Conservation (phyloP, 176 grass and related monocot species). For the Eragrostis nindensis region DNA sequence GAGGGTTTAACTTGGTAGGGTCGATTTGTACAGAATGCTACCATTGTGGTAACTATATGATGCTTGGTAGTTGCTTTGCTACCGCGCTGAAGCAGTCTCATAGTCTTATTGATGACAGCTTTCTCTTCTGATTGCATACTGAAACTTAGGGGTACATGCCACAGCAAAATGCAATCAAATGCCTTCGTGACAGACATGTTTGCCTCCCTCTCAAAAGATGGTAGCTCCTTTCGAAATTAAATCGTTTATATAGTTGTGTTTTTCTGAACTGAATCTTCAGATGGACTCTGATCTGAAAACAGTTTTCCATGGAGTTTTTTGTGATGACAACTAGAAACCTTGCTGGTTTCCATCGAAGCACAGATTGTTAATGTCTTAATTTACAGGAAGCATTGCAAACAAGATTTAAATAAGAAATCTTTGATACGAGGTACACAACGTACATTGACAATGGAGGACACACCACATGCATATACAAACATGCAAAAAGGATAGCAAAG, state of each 20-base stretch:
- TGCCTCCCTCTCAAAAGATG: background rate
- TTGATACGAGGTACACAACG: slow-evolving; percentile 15
- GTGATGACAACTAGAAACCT: background rate
- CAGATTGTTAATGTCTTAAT: background rate
- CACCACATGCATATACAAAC: slow-evolving; percentile 42
- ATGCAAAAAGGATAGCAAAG: slow-evolving; percentile 43
- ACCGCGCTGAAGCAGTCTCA: background rate
- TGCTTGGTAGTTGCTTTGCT: background rate
- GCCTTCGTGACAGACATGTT: background rate
- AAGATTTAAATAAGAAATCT: slow-evolving; percentile 18
- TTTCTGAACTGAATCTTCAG: too few relatives aligned
- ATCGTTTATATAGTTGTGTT: background rate
- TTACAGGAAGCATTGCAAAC: background rate
- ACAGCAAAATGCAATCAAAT: too few relatives aligned
- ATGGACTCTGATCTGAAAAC: too few relatives aligned
- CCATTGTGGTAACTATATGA: background rate
- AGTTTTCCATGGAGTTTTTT: background rate
- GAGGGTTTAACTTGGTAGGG: slow-evolving; percentile 19
- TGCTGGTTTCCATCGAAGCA: background rate
- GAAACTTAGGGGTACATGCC: too few relatives aligned
- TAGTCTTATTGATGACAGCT: background rate
- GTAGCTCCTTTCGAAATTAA: background rate
- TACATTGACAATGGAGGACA: slow-evolving; percentile 1
- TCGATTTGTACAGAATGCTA: slow-evolving; percentile 44
- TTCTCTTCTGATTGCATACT: background rate